Percentiles rank a stretch among this genome's conserved stretches.
Conservation (phyloP, 208 protist species). For the Histomonas meleagridis region DNA sequence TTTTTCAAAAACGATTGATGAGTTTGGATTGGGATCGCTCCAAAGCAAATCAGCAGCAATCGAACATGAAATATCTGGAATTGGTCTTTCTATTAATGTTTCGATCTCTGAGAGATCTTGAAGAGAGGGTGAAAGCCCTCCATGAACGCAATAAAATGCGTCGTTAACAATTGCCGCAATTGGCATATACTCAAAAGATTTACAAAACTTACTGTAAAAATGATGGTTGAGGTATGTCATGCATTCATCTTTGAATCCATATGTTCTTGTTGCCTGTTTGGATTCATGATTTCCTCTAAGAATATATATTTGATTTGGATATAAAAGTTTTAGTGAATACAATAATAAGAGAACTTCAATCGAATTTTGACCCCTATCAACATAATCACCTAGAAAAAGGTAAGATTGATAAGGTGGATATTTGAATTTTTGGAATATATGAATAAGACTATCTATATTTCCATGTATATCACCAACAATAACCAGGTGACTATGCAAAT, state of each 20-base stretch:
- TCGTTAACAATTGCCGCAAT: not conserved
- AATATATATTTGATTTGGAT: constrained; percentile 3
- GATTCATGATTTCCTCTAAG: constrained; percentile 36
- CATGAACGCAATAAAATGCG: not conserved
- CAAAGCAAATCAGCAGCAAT: not conserved
- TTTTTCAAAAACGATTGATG: not conserved
- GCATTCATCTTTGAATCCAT: not conserved
- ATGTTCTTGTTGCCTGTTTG: not conserved
- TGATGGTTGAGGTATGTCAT: not conserved
- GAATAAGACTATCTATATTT: not conserved
- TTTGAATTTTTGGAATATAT: not conserved
- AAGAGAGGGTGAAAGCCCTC: too few species aligned
- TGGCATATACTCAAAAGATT: not conserved
- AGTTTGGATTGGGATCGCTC: not conserved
- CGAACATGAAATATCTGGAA: not conserved
- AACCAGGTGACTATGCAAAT: too few species aligned
- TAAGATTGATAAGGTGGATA: not conserved
- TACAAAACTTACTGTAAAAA: not conserved
- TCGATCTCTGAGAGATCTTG: not conserved
- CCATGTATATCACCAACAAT: not conserved
- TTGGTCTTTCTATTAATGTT: not conserved
- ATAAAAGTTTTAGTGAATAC: not conserved
- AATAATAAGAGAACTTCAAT: not conserved
- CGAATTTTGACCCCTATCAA: not conserved
- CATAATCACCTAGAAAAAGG: constrained; percentile 1